Evolutionary conservation across 768 basidiomycete genomes (phyloP).

Genomic region (Xerocomellus intermedius): DNA sequence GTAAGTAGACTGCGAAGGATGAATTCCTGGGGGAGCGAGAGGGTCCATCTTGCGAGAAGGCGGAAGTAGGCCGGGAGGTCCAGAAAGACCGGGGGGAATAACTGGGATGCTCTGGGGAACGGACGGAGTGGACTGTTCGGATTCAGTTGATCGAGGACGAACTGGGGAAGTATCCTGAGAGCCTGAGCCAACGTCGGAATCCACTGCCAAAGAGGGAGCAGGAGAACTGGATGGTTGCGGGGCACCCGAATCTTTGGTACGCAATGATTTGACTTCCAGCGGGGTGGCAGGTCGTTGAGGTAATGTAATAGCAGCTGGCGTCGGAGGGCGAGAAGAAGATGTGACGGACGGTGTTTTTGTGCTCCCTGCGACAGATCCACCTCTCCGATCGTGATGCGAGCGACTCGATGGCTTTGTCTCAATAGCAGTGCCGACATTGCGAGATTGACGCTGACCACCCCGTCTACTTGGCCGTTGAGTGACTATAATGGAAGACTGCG

Average conservation of each 20-base stretch:
- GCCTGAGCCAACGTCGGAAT: slow-evolving; percentile 47
- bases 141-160: slow-evolving; percentile 42
- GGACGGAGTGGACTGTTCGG: slow-evolving; percentile 35
- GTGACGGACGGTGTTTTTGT: slow-evolving; percentile 47
- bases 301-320: slow-evolving; percentile 41
- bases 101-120: slow-evolving; percentile 53
- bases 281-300: slow-evolving; percentile 47
- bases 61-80: slow-evolving; percentile 48
- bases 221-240: slow-evolving; percentile 41
- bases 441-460: slow-evolving; percentile 47
- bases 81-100: slow-evolving; percentile 58
- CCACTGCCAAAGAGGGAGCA: slow-evolving; percentile 47
- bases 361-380: slow-evolving; percentile 29
- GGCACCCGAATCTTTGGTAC: slow-evolving; percentile 41
- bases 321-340: slow-evolving; percentile 58
- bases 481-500: slow-evolving; percentile 22
- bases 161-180: slow-evolving; percentile 44
- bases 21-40: slow-evolving; percentile 45
- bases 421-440: slow-evolving; percentile 34
- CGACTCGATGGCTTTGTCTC: slow-evolving; percentile 40
- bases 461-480: slow-evolving; percentile 44
- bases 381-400: slow-evolving; percentile 44
- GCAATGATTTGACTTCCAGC: slow-evolving; percentile 39
- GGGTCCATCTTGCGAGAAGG: slow-evolving; percentile 49
- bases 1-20: slow-evolving; percentile 54